Percentiles rank a stretch among this genome's conserved stretches.
Conservation (phyloP, 1,284 basidiomycete species). For the Fereydounia khargensis region DNA sequence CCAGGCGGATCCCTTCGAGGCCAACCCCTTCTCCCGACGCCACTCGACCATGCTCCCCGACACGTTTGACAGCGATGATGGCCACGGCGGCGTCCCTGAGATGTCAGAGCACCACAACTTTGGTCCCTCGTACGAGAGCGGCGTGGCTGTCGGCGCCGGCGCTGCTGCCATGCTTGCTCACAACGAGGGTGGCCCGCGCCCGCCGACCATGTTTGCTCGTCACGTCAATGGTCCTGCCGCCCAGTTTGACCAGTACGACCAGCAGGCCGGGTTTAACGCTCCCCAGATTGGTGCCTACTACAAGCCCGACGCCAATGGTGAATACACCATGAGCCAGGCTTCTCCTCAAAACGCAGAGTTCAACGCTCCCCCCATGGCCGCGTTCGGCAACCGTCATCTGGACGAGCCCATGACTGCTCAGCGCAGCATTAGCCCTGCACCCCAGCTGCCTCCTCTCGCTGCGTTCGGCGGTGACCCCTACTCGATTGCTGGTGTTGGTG, state of each 20-base stretch:
- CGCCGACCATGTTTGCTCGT: conserved; percentile 56
- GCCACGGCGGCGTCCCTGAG: conserved; percentile 24
- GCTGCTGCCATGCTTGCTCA: conserved; percentile 29
- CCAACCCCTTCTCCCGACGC: conserved; percentile 54
- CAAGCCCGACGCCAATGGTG: conserved; percentile 16
- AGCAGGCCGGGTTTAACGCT: conserved; percentile 1
- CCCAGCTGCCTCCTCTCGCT: conserved; percentile 41
- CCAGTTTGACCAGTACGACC: conserved; percentile 8
- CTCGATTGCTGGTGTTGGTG: conserved; percentile 38
- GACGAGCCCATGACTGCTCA: conserved; percentile 15
- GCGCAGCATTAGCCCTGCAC: conserved; percentile 21
- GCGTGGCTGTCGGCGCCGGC: conserved; percentile 30
- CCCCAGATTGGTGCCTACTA: conserved; percentile 41
- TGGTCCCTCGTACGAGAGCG: conserved; percentile 20
- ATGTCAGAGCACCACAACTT: conserved; percentile 43
- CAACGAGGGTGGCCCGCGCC: conserved; percentile 52
- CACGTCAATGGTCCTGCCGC: conserved; percentile 41
- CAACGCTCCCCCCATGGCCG: conserved; percentile 19
- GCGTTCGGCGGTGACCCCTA: conserved; percentile 44
- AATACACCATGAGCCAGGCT: conserved; percentile 6
- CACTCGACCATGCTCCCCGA: conserved; percentile 55
- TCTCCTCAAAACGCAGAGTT: conserved; percentile 16
- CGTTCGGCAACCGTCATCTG: conserved; percentile 19
- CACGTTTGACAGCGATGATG: conserved; percentile 46
- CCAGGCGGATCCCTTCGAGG: conserved; percentile 52